These are phyloP conservation scores for Delphinella strobiligena DNA, from an alignment of 2,329 filamentous ascomycete species.

Conservation along the genomic window DNA sequence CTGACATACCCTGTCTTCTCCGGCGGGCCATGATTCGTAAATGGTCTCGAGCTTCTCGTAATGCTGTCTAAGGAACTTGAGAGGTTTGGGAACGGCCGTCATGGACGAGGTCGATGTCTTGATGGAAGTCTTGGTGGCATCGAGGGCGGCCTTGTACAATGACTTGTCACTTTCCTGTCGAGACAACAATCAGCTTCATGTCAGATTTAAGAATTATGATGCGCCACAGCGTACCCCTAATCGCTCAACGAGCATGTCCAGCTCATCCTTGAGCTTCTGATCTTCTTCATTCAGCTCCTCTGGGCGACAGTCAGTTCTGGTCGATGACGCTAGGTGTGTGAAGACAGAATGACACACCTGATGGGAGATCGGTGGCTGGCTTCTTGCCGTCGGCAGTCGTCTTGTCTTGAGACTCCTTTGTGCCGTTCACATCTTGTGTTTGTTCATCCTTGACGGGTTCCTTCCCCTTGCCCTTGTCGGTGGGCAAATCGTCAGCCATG, in stretches of 20 bases:
- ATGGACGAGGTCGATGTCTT: conserved; percentile 99
- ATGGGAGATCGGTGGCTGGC: conserved; percentile 51
- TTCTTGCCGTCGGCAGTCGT: conserved; percentile 57
- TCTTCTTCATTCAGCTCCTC: conserved; percentile 97
- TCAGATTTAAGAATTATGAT: too few relatives aligned
- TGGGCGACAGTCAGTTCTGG: conserved; percentile 19
- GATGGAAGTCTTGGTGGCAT: conserved; percentile 96
- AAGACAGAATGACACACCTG: conserved; percentile 15
- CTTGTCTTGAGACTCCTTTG: conserved; percentile 44
- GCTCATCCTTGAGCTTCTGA: conserved; percentile 92
- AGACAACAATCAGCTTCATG: conserved; percentile 9
- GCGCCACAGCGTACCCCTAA: conserved; percentile 53
- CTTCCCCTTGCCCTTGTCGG: conserved; percentile 96
- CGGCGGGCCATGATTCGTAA: conserved; percentile 78
- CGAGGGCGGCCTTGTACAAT: conserved; percentile 83
- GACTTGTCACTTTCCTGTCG: conserved; percentile 80
- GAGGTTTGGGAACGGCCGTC: conserved; percentile 95
- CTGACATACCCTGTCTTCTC: conserved; percentile 63
- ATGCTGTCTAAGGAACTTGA: conserved; percentile 95
- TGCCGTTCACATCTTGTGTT: conserved; percentile 35
- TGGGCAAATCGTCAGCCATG: conserved; percentile 81
- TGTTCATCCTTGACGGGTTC: conserved; percentile 50
- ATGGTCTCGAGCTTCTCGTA: conserved; percentile 80
- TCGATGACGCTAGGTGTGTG: not conserved
- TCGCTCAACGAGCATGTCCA: conserved; percentile 95